These are phyloP conservation scores for Leptographium lundbergii DNA, from an alignment of 2,329 filamentous ascomycete species.

Conservation along the genomic window DNA sequence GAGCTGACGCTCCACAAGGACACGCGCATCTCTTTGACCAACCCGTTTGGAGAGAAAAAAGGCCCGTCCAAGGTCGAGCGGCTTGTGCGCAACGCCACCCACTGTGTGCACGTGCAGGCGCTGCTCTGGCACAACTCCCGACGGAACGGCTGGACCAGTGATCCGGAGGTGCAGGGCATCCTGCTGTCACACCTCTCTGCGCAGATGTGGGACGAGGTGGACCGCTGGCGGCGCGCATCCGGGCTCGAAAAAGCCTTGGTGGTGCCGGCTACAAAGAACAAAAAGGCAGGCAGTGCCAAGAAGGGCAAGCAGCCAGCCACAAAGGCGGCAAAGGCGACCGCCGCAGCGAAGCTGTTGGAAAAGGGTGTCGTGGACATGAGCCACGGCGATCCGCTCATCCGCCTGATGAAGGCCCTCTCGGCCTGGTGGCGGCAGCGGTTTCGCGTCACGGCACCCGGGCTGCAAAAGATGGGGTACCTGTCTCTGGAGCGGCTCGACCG, in stretches of 20 bases:
- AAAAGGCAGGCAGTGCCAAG: constrained; percentile 19
- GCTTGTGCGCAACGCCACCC: constrained; percentile 62
- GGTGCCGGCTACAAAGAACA: constrained; percentile 14
- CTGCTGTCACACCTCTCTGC: constrained; percentile 62
- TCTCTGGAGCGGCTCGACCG: constrained; percentile 60
- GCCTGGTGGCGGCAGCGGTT: constrained; percentile 86
- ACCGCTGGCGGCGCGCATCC: constrained; percentile 58
- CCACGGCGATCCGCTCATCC: constrained; percentile 67
- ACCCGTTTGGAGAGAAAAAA: constrained; percentile 57
- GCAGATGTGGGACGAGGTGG: constrained; percentile 57
- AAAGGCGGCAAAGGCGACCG: constrained; percentile 39
- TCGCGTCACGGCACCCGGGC: constrained; percentile 58
- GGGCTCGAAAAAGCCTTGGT: constrained; percentile 35
- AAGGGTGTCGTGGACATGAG: constrained; percentile 64
- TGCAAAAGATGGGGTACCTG: constrained; percentile 87
- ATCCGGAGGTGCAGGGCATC: constrained; percentile 60
- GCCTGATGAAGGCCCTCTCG: constrained; percentile 62
- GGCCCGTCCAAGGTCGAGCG: constrained; percentile 78
- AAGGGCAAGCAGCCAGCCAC: constrained; percentile 24
- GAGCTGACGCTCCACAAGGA: constrained; percentile 57
- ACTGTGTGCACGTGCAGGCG: constrained; percentile 79
- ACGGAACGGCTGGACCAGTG: constrained; percentile 73
- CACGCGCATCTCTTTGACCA: constrained; percentile 45
- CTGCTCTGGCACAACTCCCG: constrained; percentile 83
- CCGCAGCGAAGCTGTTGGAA: constrained; percentile 55